These are phyloP conservation scores for Phialophora macrospora DNA, from an alignment of 2,329 filamentous ascomycete genomes.

Conservation along the genomic window DNA sequence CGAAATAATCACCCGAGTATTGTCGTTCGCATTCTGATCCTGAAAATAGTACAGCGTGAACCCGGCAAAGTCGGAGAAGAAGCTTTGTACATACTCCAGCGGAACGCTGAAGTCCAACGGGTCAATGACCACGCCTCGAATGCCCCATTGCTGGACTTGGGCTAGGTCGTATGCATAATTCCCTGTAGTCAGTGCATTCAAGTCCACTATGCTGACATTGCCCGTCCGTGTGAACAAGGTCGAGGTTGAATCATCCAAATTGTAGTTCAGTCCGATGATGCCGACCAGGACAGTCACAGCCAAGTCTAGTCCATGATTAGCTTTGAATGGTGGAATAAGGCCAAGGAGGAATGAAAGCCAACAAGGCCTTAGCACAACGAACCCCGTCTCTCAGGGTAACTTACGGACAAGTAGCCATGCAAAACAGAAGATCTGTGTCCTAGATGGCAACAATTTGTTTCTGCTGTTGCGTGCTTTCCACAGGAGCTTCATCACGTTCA, in stretches of 20 bases:
- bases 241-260: slow-evolving; percentile 27
- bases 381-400: background rate
- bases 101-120: slow-evolving; percentile 13
- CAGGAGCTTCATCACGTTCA: slow-evolving; percentile 34
- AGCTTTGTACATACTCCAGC: slow-evolving; percentile 34
- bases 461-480: slow-evolving; percentile 27
- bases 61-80: slow-evolving; percentile 20
- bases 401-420: slow-evolving; percentile 34
- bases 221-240: slow-evolving; percentile 23
- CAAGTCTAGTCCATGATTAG: slow-evolving; percentile 5
- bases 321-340: background rate
- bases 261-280: slow-evolving; percentile 38
- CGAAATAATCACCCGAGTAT: slow-evolving; percentile 7
- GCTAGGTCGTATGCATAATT: slow-evolving; percentile 26
- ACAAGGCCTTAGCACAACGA: background rate
- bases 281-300: slow-evolving; percentile 35
- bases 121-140: slow-evolving; percentile 29
- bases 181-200: slow-evolving; percentile 25
- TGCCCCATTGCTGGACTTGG: slow-evolving; percentile 29
- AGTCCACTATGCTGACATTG: slow-evolving; percentile 27
- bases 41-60: slow-evolving; percentile 33
- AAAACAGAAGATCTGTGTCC: slow-evolving; percentile 32
- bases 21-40: slow-evolving; percentile 31
- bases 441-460: slow-evolving; percentile 26
- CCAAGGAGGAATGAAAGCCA: background rate